Evolutionary conservation across 129 eudicot genomes (phyloP), one percentile per base, ranked within the genome.

Genomic region (Chrysanthemum lavandulifolium): DNA sequence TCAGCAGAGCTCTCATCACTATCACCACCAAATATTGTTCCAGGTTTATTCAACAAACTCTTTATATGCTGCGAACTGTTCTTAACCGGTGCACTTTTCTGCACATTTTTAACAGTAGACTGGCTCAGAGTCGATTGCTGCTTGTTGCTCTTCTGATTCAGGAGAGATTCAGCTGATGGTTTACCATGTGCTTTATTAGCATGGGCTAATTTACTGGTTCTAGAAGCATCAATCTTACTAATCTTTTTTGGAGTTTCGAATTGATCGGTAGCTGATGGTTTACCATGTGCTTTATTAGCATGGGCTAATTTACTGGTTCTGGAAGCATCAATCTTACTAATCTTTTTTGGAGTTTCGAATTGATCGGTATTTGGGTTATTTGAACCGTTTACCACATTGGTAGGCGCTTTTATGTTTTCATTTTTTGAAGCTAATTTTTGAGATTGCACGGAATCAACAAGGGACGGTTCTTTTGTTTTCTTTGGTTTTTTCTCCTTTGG

Each of bases 11-110:
- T 87, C 40, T 73, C 78, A 53, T 82, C 78, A 74, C 82, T 83
- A 50, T 25, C 84, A 80, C 85, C 88, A 54, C 76, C 82, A 81
- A 89, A 89, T 36, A 85, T 76, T 16, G 82, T 31, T 2, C 86
- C 82, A n/a, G 88, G 77, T 48, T 78, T 78, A 60, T 63, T 40
- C 52, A 85, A 67, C 69, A 87, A 75, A 50, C 80, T 74, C 73
- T 86, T 91, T 21, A 49, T 62, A 11, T 47, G 75, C 59, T 31
- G 70, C 11, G 80, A 67, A 68, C 68, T 40, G 73, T 78, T 78
- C 72, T 59, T 64, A 23, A 63, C 76, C 16, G n/a, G 48, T 2
- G 76, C 60, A 81, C 29, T 12, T 21, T 79, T 82, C 62, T 67
- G 67, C 67, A 45, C 27, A 40, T n/a, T 61, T 31, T 45, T 56